These are phyloP conservation scores for Neofusicoccum ribis DNA, from an alignment of 2,329 filamentous ascomycete species.

Conservation along the genomic window DNA sequence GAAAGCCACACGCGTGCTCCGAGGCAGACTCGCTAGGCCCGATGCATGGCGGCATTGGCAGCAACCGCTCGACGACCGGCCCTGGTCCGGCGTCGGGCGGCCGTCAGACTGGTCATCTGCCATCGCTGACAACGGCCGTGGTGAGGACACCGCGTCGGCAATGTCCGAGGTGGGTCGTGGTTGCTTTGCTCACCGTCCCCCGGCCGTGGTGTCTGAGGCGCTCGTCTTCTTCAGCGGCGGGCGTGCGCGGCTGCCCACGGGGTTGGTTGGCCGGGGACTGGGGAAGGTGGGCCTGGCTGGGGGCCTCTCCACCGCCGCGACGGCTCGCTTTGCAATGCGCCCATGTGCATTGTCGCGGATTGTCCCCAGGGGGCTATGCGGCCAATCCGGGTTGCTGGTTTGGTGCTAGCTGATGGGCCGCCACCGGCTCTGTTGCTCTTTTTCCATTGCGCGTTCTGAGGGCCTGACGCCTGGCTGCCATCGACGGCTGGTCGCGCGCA, in stretches of 20 bases:
- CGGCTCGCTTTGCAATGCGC: too few species aligned
- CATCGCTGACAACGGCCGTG: not conserved
- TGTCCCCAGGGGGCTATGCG: constrained; percentile 4
- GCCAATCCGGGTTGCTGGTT: constrained; percentile 14
- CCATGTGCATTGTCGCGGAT: not conserved
- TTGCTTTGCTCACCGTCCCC: not conserved
- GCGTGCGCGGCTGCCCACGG: not conserved
- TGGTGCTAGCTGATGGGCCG: not conserved
- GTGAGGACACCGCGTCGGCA: not conserved
- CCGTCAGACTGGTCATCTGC: not conserved
- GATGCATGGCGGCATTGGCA: not conserved
- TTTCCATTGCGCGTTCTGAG: not conserved
- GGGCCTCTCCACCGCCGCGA: not conserved
- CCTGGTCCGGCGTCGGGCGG: not conserved
- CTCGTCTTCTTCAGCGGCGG: not conserved
- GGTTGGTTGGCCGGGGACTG: not conserved
- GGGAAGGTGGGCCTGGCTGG: not conserved
- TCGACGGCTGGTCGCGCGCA: not conserved
- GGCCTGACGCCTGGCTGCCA: not conserved
- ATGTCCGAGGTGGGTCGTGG: constrained; percentile 4
- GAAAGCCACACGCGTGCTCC: constrained; percentile 6
- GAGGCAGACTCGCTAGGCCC: not conserved
- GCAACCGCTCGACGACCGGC: not conserved
- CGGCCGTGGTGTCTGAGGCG: not conserved
- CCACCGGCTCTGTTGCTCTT: not conserved